phyloP scores from a whole-genome alignment of 306 rosid genomes.

The Canavalia gladiata region DNA sequence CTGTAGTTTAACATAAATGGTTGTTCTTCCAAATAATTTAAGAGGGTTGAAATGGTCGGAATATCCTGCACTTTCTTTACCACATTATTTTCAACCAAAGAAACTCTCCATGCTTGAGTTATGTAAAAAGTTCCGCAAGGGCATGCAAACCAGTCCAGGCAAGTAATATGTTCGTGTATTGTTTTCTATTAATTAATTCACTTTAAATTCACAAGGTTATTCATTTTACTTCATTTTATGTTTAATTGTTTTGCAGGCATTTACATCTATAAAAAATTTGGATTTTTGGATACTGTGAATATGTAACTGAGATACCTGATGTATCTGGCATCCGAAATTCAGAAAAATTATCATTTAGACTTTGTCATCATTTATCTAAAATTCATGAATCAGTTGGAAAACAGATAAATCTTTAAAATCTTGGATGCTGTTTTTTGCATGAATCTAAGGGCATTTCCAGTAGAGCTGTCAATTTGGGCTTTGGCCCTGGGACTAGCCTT shows the following conservation, averaged over 20 bases:
- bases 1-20: neutral
- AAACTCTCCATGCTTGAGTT: neutral
- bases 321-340: neutral
- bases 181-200: neutral
- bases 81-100: neutral
- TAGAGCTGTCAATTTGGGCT: too few species aligned
- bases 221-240: neutral
- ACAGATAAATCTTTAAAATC: neutral
- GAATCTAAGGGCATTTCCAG: neutral
- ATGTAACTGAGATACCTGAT: neutral
- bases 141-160: neutral
- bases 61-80: neutral
- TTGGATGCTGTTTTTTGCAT: neutral
- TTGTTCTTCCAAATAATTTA: neutral
- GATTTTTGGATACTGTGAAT: neutral
- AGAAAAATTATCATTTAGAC: neutral
- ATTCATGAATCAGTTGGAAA: neutral
- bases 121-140: neutral
- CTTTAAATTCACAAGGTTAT: neutral
- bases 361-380: neutral
- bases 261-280: neutral
- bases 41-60: neutral
- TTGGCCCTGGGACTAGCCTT: too few species aligned
- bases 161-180: neutral
- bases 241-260: neutral